Base-by-base conservation (phyloP, 208 protist genomes). In the Trypanosoma avium region DNA sequence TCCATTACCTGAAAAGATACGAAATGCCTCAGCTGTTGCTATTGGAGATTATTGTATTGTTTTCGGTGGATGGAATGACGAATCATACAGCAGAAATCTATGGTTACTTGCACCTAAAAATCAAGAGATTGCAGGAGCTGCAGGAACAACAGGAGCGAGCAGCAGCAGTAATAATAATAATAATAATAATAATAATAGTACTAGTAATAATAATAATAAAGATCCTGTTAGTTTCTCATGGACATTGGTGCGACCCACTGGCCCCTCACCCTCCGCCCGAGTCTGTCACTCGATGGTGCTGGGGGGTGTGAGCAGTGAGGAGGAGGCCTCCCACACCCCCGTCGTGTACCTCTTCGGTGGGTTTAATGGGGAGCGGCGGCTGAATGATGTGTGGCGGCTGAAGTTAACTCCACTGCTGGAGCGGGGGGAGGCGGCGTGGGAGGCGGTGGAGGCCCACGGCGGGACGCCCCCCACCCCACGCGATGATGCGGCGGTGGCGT, bases 301-400 rank as follows among this genome's bases (percentile, higher is more conserved):
- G 48, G 67, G 59, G n/a, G 7, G n/a, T 0, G 9, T 66, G 5
- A 19, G 55, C 13, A 48, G 54, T 48, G 61, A 65, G 13, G 73
- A 61, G 10, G 55, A 33, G 21, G 26, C 61, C 6, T 12, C 60
- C n/a, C 42, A 0, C 24, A 57, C 5, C 40, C 64, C 70, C 15
- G 75, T 81, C 21, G 26, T 77, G 15, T 89, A 83, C 52, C 52
- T 89, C 3, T 89, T 89, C 73, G 82, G 79, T 30, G 82, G 82
- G 5, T 85, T 81, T 59, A 73, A 89, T 47, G 77, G 70, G n/a
- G 13, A 55, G 24, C 58, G 47, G 1, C 71, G 68, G 17, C 62
- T 80, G 42, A 85, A 85, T 67, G 82, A 89, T 54, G 53, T 89
- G 38, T 89, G 82, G 82, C 72, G 75, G 12, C 70, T 88, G 38